Percentiles rank a stretch among this genome's conserved stretches.
Evolutionary conservation across 139 green algal species (phyloP).

Genomic region (Asterochloris erici): DNA sequence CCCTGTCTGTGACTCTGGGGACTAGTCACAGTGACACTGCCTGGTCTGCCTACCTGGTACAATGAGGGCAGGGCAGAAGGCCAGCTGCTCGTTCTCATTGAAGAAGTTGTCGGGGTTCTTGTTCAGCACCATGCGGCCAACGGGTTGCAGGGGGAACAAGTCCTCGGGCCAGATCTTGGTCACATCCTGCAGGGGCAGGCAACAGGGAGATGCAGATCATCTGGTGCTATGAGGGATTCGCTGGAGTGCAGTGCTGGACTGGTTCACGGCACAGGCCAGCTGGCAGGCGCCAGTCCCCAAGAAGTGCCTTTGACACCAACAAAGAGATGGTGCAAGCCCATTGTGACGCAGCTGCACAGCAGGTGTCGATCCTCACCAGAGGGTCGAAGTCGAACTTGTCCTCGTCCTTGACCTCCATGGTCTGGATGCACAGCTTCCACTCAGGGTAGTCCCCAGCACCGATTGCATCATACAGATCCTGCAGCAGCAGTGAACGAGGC

Average conservation of each 20-base stretch:
- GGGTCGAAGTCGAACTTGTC: conserved; percentile 78
- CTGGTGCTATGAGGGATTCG: no score
- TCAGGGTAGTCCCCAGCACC: conserved; percentile 89
- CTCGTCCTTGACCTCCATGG: conserved; percentile 79
- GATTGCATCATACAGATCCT: conserved; percentile 94
- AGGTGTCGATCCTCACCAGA: conserved; percentile 21
- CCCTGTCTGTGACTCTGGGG: neutral
- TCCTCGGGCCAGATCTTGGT: conserved; percentile 87
- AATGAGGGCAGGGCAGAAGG: conserved; percentile 75
- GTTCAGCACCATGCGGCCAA: conserved; percentile 84
- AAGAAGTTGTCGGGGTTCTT: conserved; percentile 90
- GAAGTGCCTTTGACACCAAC: no score
- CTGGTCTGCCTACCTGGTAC: conserved; percentile 50
- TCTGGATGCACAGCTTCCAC: conserved; percentile 92
- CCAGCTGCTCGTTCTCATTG: conserved; percentile 81
- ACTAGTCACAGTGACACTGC: neutral
- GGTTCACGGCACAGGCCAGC: no score
- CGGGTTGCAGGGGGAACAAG: conserved; percentile 66
- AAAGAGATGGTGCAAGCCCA: no score
- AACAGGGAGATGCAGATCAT: no score
- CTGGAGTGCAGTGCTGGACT: no score
- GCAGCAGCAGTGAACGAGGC: neutral
- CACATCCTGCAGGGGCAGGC: conserved; percentile 37
- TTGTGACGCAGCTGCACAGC: no score
- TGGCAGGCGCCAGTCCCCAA: no score